Base-by-base conservation (phyloP, 2,329 filamentous ascomycete genomes). In the Ophiocordyceps camponoti-rufipedis region DNA sequence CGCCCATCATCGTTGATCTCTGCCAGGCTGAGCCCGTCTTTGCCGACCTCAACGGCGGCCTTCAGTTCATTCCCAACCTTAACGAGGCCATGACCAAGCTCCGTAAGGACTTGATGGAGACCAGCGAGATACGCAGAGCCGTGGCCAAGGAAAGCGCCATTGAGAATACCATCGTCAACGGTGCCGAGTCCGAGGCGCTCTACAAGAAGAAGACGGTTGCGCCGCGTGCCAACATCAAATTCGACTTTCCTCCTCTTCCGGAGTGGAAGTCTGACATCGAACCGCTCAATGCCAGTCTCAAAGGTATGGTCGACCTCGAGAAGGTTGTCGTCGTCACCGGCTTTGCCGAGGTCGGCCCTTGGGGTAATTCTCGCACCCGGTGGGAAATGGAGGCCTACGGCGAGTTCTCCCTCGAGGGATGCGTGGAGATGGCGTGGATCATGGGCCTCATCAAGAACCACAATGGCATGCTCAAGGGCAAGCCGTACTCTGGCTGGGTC, bases 371-470 rank as follows among this genome's bases (percentile, higher is more conserved):
- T 3, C 80, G 91, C 56, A 98, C 91, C 42, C 80, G 91, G 50
- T 98, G 91, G 91, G 91, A 98, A 70, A 98, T 98, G 89, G 91
- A 98, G 64, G 88, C 91, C 1, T 80, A 88, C 53, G 91, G 91
- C 59, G 77, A 94, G 58, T 98, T 98, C 69, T 96, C 91, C 9
- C 77, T 98, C 13, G 93, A 98, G 64, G 91, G 91, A 29, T 96
- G 91, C 57, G 82, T 98, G 49, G 91, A 98, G 66, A 98, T 98
- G 91, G 88, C 91, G 31, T 98, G 91, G 91, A 86, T 98, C 64
- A 98, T 96, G 89, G 91, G 91, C 58, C 78, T 96, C 48, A 96
- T 98, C 70, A 95, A 89, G 74, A 94, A 98, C 64, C 85, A 94
- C 71, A 96, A 96, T 55, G 91, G 91, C 16, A 80, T 82, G 31